Conservation (phyloP, 139 green algal species). For the Ostreobium quekettii region DNA sequence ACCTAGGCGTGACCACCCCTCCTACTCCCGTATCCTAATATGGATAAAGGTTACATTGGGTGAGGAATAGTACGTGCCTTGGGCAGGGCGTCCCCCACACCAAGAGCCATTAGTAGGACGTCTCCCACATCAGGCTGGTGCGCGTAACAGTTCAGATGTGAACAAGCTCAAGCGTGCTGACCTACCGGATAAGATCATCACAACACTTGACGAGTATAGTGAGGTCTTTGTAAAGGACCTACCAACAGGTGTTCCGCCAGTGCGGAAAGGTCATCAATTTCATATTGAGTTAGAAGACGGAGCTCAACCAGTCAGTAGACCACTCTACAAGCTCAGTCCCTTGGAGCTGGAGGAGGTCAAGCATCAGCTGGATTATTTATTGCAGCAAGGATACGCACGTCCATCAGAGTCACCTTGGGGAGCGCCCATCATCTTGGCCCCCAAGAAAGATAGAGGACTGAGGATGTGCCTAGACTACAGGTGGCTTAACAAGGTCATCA, state of each 20-base stretch:
- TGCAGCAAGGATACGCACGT: conserved; percentile 19
- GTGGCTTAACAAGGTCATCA: conserved; percentile 37
- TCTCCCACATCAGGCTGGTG: no score
- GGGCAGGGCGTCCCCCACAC: no score
- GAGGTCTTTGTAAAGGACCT: conserved; percentile 11
- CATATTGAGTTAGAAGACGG: conserved; percentile 2
- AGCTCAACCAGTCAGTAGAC: neutral
- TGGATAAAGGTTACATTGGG: no score
- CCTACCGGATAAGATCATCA: no score
- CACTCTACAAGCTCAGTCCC: conserved; percentile 4
- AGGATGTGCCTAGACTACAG: conserved; percentile 51
- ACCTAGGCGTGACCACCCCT: no score
- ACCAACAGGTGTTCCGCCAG: conserved; percentile 1
- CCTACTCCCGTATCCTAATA: no score
- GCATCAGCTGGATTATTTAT: conserved; percentile 19
- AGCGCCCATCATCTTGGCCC: conserved; percentile 45
- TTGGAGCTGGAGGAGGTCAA: conserved; percentile 11
- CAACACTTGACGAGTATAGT: no score
- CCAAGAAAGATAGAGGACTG: conserved; percentile 43
- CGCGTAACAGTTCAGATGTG: no score
- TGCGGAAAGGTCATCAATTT: conserved; percentile 13
- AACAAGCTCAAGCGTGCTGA: no score
- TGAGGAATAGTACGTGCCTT: no score
- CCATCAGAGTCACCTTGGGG: conserved; percentile 33
- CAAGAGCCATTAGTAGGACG: no score